phyloP scores from a whole-genome alignment of 345 rosid genomes.

The Zanthoxylum bungeanum region DNA sequence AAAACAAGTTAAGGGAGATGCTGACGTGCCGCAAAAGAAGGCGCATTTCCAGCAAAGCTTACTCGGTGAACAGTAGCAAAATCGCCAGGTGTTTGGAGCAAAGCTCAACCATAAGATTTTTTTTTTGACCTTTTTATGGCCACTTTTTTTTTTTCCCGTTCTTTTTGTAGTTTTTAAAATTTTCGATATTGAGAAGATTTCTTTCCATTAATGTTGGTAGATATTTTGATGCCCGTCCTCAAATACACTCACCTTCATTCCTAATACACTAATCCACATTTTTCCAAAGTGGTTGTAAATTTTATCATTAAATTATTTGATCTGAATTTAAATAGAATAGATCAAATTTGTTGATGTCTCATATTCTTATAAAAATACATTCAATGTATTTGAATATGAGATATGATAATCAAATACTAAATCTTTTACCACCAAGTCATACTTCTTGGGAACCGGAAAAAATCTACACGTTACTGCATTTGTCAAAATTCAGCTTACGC shows the following conservation, averaged over 20 bases:
- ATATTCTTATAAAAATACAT: no score
- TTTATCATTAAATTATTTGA: no score
- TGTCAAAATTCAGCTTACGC: no score
- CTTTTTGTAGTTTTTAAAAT: neutral
- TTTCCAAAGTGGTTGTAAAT: no score
- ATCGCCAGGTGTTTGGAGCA: constrained; percentile 13
- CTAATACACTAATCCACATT: neutral
- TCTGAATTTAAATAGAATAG: no score
- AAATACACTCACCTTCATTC: neutral
- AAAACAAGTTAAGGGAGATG: no score
- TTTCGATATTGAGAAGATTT: neutral
- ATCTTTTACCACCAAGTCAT: no score
- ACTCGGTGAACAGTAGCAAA: neutral
- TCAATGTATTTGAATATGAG: no score
- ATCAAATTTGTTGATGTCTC: no score
- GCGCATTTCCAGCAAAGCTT: neutral
- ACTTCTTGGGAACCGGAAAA: no score
- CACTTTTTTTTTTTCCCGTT: neutral
- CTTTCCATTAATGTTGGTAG: constrained; percentile 2
- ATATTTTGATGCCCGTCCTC: constrained; percentile 21
- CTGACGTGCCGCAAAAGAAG: neutral
- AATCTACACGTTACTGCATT: no score
- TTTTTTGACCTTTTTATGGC: neutral
- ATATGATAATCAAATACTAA: no score
- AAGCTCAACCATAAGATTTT: neutral